Base-by-base conservation (phyloP, 331 rosid species). In the Stylosanthes scabra region DNA sequence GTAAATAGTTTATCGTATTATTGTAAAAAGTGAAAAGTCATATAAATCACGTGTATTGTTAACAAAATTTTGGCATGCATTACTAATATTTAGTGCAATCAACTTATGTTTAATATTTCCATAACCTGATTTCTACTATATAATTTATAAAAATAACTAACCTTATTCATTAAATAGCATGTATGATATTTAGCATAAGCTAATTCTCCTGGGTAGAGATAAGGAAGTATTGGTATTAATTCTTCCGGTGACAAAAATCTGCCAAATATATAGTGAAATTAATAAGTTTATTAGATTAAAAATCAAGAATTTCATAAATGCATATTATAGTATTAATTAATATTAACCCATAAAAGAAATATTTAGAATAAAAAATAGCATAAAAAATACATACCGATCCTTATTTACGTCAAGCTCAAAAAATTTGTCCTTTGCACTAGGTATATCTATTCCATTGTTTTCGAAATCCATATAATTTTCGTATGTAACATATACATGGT, bases 121-220 rank as follows among this genome's bases (percentile, higher is more conserved):
- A 41, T 41, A n/a, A n/a, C n/a, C n/a, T n/a, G 1, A 41, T 41
- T 41, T 9, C 46, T 41, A 9, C 7, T 41, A 6, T 41, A 20
- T 6, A 49, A 52, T 49, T 34, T 2, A 4, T 45, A 37, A 27
- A 54, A 9, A 8, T 3, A 15, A 69, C 86, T 77, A 6, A 90
- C 97, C 96, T 91, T 86, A 25, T 78, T 76, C 46, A 93, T 85
- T 52, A 93, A 82, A 80, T 81, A 83, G 40, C 14, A 66, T 7
- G 94, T 71, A 75, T 77, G 86, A 81, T 87, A 86, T 40, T 84
- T 88, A 50, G 94, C 89, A 66, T 79, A 74, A 46, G 92, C 83
- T 52, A 87, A 16, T 70, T 93, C 96, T 83, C 97, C 98, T 1
- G 98, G 96, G 67, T 83, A 80, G 59, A 91, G 63, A 42, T 89